Percentiles rank a stretch among this genome's conserved stretches.
Conservation (phyloP, 148 eudicot species). For the Vaccinium corymbosum region DNA sequence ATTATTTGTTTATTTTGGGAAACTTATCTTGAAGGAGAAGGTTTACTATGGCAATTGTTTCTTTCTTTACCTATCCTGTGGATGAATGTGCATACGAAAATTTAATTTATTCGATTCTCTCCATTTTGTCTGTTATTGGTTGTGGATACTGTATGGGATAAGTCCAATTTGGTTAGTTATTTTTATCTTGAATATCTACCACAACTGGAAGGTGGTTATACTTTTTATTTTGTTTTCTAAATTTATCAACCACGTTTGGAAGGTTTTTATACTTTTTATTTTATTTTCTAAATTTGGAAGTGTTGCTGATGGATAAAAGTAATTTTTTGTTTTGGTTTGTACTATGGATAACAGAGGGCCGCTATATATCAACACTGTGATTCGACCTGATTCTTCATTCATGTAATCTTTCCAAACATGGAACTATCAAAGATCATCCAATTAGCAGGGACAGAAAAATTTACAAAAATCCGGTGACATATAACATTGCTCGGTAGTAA, state of each 20-base stretch:
- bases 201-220: not conserved
- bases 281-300: not conserved
- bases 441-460: not conserved
- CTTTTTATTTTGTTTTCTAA: not conserved
- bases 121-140: not conserved
- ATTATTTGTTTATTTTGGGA: not conserved
- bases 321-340: not conserved
- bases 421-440: not conserved
- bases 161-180: not conserved
- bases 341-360: not conserved
- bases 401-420: not conserved
- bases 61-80: constrained; percentile 2
- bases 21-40: not conserved
- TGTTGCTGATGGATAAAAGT: not conserved
- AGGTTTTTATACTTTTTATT: not conserved
- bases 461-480: not conserved
- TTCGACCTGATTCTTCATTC: not conserved
- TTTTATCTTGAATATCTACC: constrained; percentile 7
- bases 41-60: not conserved
- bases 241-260: not conserved
- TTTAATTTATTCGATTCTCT: not conserved
- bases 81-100: not conserved
- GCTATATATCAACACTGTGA: not conserved
- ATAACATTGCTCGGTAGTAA: not conserved
- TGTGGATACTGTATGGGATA: not conserved